Conservation (phyloP, 768 basidiomycete genomes). For the Pleurotus citrinopileatus region DNA sequence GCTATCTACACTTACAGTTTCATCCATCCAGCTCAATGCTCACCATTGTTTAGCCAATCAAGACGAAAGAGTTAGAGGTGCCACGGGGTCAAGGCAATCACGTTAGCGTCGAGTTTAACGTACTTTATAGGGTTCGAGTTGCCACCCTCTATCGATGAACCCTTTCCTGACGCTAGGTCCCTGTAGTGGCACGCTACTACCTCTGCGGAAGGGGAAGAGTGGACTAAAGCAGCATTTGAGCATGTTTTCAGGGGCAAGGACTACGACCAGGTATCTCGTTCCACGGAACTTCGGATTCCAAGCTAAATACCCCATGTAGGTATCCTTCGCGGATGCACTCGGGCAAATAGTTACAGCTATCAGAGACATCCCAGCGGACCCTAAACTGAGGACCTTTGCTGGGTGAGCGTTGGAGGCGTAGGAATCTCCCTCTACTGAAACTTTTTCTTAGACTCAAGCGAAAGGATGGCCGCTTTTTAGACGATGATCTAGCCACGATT, state of each 20-base stretch:
- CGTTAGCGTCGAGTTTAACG: conserved; percentile 65
- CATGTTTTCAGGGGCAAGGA: conserved; percentile 34
- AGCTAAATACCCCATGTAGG: conserved; percentile 8
- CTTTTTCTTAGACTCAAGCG: conserved; percentile 36
- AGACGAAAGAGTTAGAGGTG: conserved; percentile 27
- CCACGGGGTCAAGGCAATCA: conserved; percentile 62
- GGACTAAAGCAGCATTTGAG: conserved; percentile 47
- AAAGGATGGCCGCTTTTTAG: conserved; percentile 49
- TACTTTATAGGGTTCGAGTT: conserved; percentile 36
- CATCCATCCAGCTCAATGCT: not conserved
- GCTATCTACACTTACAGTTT: conserved; percentile 9
- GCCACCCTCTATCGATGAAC: not conserved
- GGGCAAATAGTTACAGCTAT: conserved; percentile 14
- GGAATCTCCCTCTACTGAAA: not conserved
- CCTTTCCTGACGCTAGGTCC: not conserved
- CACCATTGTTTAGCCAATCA: conserved; percentile 36
- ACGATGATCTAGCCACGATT: conserved; percentile 48
- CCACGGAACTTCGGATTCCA: not conserved
- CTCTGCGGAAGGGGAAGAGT: conserved; percentile 43
- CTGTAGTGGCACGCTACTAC: conserved; percentile 56
- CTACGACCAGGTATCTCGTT: conserved; percentile 27
- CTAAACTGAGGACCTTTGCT: conserved; percentile 43
- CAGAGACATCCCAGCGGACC: conserved; percentile 17
- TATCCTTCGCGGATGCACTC: conserved; percentile 23
- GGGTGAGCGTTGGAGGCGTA: conserved; percentile 38